These are phyloP conservation scores for Ploettnerulaceae sp. DNA, from an alignment of 2,329 filamentous ascomycete species.

Conservation along the genomic window DNA sequence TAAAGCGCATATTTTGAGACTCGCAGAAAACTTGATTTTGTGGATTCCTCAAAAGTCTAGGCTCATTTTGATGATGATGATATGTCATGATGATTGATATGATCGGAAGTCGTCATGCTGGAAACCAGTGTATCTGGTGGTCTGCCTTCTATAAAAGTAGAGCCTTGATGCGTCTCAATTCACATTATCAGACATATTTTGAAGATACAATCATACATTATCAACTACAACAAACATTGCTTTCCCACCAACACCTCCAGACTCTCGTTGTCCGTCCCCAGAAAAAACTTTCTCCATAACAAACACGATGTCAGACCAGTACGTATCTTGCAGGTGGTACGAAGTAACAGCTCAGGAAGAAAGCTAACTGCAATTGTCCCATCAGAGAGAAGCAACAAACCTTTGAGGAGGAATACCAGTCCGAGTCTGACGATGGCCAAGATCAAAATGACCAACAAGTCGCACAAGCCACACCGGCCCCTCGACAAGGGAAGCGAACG, in stretches of 20 bases:
- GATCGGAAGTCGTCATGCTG: background rate
- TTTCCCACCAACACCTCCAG: constrained; percentile 15
- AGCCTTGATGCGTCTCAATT: background rate
- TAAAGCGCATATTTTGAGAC: background rate
- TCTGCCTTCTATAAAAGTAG: background rate
- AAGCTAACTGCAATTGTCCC: constrained; percentile 1
- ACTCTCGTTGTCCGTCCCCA: constrained; percentile 10
- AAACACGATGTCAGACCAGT: constrained; percentile 29
- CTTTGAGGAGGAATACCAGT: constrained; percentile 27
- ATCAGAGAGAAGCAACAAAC: constrained; percentile 27
- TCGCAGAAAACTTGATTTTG: constrained; percentile 5
- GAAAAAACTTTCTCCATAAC: background rate
- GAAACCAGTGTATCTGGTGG: background rate
- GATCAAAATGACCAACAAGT: constrained; percentile 20
- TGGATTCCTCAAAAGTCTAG: background rate
- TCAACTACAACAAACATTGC: constrained; percentile 5
- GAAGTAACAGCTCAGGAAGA: no score
- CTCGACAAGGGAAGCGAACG: constrained; percentile 26
- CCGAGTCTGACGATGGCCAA: constrained; percentile 25
- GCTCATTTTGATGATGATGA: background rate
- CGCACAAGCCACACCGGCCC: constrained; percentile 10
- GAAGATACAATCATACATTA: background rate
- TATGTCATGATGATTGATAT: constrained; percentile 5
- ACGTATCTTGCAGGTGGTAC: no score
- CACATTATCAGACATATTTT: background rate